Base-by-base conservation (phyloP, 2,329 filamentous ascomycete species). In the Colletotrichum kahawae region DNA sequence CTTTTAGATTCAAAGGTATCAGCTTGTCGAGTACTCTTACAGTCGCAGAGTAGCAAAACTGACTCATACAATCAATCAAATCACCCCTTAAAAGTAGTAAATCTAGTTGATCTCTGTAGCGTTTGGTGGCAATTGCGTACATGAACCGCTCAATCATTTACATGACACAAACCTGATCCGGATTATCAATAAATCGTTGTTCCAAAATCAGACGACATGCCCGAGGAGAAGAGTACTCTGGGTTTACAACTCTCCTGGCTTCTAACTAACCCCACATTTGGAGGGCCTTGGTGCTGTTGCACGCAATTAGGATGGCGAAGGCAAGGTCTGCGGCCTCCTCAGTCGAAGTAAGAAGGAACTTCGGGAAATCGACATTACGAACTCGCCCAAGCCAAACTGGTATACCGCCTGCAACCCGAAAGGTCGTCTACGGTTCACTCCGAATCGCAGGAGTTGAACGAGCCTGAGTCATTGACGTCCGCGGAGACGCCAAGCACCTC, bases 291-390 rank as follows among this genome's bases (percentile, higher is more conserved):
- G 93, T 76, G 89, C 92, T 0, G 92, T 96, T 0, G 82, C 96
- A 48, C 91, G 92, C 7, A 90, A 96, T 38, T 86, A 90, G 13
- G 83, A 86, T 8, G 94, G 93, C 0, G 90, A 92, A 62, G 92
- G 95, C 10, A 91, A 84, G 64, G 88, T 95, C 0, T 95, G 93
- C 70, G 93, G 94, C 0, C 84, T 95, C 0, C 84, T 95, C 5
- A 93, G 94, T 0, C 92, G 94, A n/a, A 91, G 90, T 1, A 91
- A 93, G 71, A 92, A 94, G 79, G 90, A 91, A 4, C 83, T 95
- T 2, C 82, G 96, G 9, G 86, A 95, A 0, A 91, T 95, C 1
- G 93, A 95, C 82, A 93, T 93, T 0, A 83, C 84, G 1, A 77
- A 80, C 1, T 70, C 85, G 0, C 87, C 88, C 0, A 84, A 84